A percentile compares a stretch with the other conserved stretches of the same genome.
Evolutionary conservation across 2,329 filamentous ascomycete genomes (phyloP).

Genomic region (Ascochyta lentis): DNA sequence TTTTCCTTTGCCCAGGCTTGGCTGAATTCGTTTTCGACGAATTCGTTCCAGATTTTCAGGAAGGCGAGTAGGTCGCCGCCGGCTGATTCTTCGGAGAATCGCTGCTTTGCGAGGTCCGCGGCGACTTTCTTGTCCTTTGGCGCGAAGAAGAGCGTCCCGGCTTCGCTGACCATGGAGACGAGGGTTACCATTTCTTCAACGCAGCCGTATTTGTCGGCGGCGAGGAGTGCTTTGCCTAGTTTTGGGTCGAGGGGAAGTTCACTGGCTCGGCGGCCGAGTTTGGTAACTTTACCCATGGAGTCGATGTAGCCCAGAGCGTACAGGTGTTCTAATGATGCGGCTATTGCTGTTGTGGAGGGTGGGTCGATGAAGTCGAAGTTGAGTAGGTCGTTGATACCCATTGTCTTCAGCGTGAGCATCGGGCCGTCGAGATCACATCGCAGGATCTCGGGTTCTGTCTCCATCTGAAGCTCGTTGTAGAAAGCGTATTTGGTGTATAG

Average conservation of each 20-base stretch:
- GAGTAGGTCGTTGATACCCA: constrained; percentile 90
- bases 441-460: constrained; percentile 91
- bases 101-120: constrained; percentile 85
- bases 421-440: constrained; percentile 85
- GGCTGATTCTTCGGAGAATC: constrained; percentile 76
- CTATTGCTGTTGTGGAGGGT: constrained; percentile 86
- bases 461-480: constrained; percentile 93
- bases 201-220: constrained; percentile 88
- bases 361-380: constrained; percentile 97
- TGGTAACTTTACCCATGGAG: constrained; percentile 86
- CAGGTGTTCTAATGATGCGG: constrained; percentile 85
- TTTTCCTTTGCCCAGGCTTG: constrained; percentile 90
- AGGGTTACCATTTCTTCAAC: constrained; percentile 92
- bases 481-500: constrained; percentile 94
- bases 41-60: constrained; percentile 94
- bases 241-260: constrained; percentile 94
- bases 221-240: constrained; percentile 87
- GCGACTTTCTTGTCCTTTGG: constrained; percentile 98
- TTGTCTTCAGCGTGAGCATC: constrained; percentile 83
- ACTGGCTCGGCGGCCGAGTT: constrained; percentile 90
- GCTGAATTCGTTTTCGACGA: constrained; percentile 89
- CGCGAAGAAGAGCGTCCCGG: constrained; percentile 87
- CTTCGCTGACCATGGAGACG: constrained; percentile 92
- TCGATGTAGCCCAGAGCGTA: constrained; percentile 91
- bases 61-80: constrained; percentile 89